Evolutionary conservation across 202 grass and related monocot species (phyloP), one percentile per base, ranked within the genome.

Genomic region (Zoysia matrella): DNA sequence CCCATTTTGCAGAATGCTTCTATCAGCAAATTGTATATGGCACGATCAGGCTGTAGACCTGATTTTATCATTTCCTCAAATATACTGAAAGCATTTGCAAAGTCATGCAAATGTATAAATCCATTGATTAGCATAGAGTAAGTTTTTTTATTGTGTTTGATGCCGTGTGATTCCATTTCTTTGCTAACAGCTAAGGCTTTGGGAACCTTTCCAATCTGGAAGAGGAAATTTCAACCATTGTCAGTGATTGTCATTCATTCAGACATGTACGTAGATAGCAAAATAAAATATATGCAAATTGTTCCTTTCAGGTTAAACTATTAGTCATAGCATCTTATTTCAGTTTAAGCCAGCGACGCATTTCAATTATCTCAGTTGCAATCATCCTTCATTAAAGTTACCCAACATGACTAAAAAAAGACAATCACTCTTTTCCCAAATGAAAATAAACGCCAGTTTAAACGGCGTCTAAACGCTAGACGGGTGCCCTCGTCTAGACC

Each of bases 41-140:
- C 89, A 52, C 75, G 89, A 86, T 98, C 92, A 86, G 96, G 92
- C 72, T 93, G 71, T 81, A 95, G 71, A 49, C 87, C 90, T 50
- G 90, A 90, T 76, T 89, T 89, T 65, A 91, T 16, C 95, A 98
- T 98, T 86, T 93, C 90, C 77, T 98, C 95, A 22, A 98, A 98
- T 69, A 95, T 88, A 50, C 86, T 80, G 72, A 98, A 98, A 82
- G 92, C 90, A 95, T 93, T 98, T 63, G 92, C 87, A 82, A 90
- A 98, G 57, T 98, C 95, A 61, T 95, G 94, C 62, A 98, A 88
- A 74, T 91, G 92, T 85, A 93, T 93, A 86, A 93, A 98, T 49
- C 95, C 95, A 82, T 88, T 95, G 13, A 98, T 95, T 74, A 98
- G 63, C 92, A 98, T 98, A 75, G 95, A 98, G 80, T 95, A 98